Evolutionary conservation across 768 basidiomycete species (phyloP), one percentile per base, ranked within the genome.

Genomic region (Leccinum longicurvipes): DNA sequence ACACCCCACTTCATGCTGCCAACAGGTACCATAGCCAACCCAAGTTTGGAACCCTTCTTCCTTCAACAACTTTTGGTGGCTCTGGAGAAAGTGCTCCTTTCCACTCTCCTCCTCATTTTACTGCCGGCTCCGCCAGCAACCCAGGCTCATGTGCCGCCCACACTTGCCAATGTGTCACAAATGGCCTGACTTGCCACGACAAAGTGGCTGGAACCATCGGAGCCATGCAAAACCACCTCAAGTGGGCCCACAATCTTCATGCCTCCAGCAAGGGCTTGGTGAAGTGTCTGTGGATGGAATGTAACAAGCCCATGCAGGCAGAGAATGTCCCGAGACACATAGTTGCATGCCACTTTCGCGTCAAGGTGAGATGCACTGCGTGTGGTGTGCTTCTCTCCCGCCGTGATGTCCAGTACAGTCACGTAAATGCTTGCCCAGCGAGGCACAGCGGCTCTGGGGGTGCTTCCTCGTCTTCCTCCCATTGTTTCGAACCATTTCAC

Each of bases 241-340:
- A 53, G 4, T 9, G 0, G 4, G 54, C 0, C 14, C 66, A 67
- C n/a, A 17, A 1, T 0, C 58, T 67, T 39, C 19, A 25, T 6
- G n/a, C 44, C 2, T 24, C 31, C 3, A 58, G 57, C 5, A 66
- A 58, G 55, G 50, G 56, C 10, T 0, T 0, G 2, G 31, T 49
- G 0, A 6, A 0, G 7, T 67, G 67, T 32, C 10, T 24, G 5
- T 66, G 66, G 64, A 10, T 2, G 0, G 58, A 53, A 3, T 68
- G 67, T n/a, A 4, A 21, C 1, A 21, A 27, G 2, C 0, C 1
- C 1, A 8, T 67, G 7, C 64, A 60, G 28, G 32, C 51, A 12
- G 66, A 68, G 31, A 68, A 32, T 12, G 23, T 67, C 3, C 53
- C 64, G 0, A 54, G 67, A 9, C 67, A 67, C 21, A 60, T 67